Evolutionary conservation across 768 basidiomycete species (phyloP).

Genomic region (Psilocybe tampanensis): DNA sequence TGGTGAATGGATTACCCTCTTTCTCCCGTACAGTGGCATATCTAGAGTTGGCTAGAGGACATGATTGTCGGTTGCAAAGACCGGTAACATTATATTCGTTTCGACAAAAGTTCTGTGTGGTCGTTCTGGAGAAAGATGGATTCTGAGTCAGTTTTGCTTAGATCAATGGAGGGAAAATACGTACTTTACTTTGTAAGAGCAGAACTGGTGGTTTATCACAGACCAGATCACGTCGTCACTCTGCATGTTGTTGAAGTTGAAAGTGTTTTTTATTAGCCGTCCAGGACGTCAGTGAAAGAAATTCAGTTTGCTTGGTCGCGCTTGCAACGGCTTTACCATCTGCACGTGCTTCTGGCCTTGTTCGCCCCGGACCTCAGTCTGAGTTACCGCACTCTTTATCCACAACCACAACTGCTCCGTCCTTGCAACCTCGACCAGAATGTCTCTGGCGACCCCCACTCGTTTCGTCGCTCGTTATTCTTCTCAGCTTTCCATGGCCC

Average conservation of each 20-base stretch:
- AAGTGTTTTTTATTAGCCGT: not conserved
- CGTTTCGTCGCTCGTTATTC: not conserved
- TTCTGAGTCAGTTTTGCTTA: not conserved
- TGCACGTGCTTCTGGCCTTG: not conserved
- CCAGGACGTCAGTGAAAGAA: conserved; percentile 7
- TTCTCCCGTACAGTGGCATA: conserved; percentile 98
- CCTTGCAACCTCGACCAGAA: conserved; percentile 2
- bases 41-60: conserved; percentile 96
- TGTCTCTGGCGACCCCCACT: conserved; percentile 10
- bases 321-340: conserved; percentile 12
- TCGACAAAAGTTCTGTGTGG: conserved; percentile 96
- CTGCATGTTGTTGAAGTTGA: conserved; percentile 54
- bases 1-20: conserved; percentile 61
- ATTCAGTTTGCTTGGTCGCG: conserved; percentile 18
- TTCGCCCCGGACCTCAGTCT: too few species aligned
- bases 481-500: conserved; percentile 7
- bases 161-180: conserved; percentile 29
- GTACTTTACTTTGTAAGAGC: conserved; percentile 99
- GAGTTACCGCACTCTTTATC: not conserved
- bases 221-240: conserved; percentile 99
- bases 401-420: not conserved
- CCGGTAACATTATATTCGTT: conserved; percentile 99
- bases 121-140: conserved; percentile 57
- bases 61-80: conserved; percentile 91
- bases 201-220: conserved; percentile 92